phyloP scores from a whole-genome alignment of 148 eudicot species.

The Silene conica region DNA sequence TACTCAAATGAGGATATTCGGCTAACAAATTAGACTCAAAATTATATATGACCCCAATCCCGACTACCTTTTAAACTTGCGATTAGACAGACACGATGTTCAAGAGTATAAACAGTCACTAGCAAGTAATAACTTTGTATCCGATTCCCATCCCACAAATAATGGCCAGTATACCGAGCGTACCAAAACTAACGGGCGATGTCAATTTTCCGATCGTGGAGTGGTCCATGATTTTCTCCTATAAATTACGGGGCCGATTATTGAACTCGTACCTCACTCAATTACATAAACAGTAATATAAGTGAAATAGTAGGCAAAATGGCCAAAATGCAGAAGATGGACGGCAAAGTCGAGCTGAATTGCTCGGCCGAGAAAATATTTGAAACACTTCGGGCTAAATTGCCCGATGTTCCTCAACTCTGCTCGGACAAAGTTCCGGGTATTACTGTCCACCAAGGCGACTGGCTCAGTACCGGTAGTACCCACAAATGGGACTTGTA shows the following conservation, averaged over 20 bases:
- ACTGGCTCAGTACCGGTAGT: conserved; percentile 17
- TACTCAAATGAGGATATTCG: too few species aligned
- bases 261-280: neutral
- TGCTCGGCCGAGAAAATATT: conserved; percentile 16
- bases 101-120: too few species aligned
- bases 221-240: neutral
- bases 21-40: too few species aligned
- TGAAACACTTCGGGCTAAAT: neutral
- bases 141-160: too few species aligned
- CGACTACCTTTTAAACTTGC: too few species aligned
- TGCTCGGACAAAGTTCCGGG: conserved; percentile 6
- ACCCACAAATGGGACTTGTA: conserved; percentile 17
- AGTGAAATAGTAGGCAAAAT: neutral
- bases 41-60: too few species aligned
- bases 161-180: neutral
- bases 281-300: neutral
- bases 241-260: neutral
- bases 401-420: neutral
- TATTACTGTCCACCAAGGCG: conserved; percentile 10
- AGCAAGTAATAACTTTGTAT: too few species aligned
- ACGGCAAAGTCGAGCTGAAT: neutral
- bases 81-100: too few species aligned
- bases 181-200: neutral
- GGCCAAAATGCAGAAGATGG: conserved; percentile 19
- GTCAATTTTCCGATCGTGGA: neutral